Conservation (phyloP, 2,329 filamentous ascomycete species). For the Verticillium longisporum region DNA sequence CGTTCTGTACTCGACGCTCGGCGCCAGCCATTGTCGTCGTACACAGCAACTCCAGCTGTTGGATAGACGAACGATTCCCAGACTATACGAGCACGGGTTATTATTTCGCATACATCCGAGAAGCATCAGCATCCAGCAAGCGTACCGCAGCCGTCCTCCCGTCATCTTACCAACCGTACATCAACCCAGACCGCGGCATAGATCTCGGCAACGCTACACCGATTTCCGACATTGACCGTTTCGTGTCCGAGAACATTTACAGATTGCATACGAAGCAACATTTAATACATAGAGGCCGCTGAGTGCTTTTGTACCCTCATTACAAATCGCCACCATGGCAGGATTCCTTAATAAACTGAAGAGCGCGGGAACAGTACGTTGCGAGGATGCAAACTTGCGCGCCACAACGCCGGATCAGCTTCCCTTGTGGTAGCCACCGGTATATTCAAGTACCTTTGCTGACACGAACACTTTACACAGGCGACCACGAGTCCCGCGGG, state of each 20-base stretch:
- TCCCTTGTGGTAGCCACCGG: neutral
- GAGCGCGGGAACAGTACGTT: constrained; percentile 46
- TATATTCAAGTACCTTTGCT: constrained; percentile 7
- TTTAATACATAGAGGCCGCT: neutral
- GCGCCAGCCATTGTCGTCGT: neutral
- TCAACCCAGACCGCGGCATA: neutral
- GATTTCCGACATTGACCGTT: neutral
- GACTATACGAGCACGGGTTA: neutral
- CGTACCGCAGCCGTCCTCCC: neutral
- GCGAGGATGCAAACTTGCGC: neutral
- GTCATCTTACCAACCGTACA: neutral
- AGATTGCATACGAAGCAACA: neutral
- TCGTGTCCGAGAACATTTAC: neutral
- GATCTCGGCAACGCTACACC: neutral
- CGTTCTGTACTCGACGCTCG: neutral
- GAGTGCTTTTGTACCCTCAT: neutral
- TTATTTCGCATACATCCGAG: neutral
- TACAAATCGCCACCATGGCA: constrained; percentile 35
- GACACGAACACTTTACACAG: constrained; percentile 31
- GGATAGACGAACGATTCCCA: neutral
- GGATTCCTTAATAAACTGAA: constrained; percentile 55
- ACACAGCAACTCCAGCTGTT: neutral
- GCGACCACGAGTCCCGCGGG: constrained; percentile 31
- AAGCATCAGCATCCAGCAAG: neutral
- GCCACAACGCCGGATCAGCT: neutral